A percentile compares a stretch with the other conserved stretches of the same genome.
Conservation (phyloP, 176 grass and related monocot species). For the Chrysopogon serrulatus region DNA sequence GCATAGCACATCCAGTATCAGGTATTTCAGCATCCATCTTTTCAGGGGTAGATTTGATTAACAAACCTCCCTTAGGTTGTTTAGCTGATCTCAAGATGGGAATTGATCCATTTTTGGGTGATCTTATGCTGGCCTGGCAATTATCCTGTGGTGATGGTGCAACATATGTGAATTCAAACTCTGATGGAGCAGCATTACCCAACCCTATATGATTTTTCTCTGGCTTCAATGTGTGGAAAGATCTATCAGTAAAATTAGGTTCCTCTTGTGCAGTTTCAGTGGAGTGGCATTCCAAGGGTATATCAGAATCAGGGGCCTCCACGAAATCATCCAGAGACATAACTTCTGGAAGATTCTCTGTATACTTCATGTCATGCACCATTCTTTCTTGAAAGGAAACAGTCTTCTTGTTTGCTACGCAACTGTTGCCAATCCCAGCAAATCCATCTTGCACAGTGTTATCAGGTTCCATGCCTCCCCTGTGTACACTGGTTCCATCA, state of each 20-base stretch:
- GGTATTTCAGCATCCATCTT: slow-evolving; percentile 32
- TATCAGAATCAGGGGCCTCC: slow-evolving; percentile 61
- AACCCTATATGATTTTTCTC: slow-evolving; percentile 6
- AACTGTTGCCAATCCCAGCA: slow-evolving; percentile 12
- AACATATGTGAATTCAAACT: slow-evolving; percentile 1
- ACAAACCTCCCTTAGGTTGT: background rate
- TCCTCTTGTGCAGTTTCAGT: slow-evolving; percentile 23
- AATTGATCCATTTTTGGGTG: background rate
- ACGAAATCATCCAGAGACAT: slow-evolving; percentile 52
- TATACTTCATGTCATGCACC: slow-evolving; percentile 52
- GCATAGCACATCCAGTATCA: slow-evolving; percentile 10
- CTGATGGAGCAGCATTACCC: slow-evolving; percentile 16
- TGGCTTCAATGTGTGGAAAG: background rate
- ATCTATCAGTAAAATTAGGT: slow-evolving; percentile 17
- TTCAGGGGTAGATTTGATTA: slow-evolving; percentile 16
- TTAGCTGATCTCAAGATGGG: background rate
- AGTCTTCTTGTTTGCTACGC: slow-evolving; percentile 28
- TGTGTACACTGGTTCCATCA: slow-evolving; percentile 12
- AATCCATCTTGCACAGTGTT: background rate
- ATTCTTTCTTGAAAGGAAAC: slow-evolving; percentile 52
- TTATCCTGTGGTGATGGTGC: slow-evolving; percentile 18
- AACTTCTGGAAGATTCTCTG: slow-evolving; percentile 45
- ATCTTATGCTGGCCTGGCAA: background rate
- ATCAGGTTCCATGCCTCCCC: slow-evolving; percentile 10
- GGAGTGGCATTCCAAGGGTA: slow-evolving; percentile 43